Percentiles rank a stretch among this genome's conserved stretches.
Conservation (phyloP, 352 stramenopile genomes). For the Globisporangium middletonii region DNA sequence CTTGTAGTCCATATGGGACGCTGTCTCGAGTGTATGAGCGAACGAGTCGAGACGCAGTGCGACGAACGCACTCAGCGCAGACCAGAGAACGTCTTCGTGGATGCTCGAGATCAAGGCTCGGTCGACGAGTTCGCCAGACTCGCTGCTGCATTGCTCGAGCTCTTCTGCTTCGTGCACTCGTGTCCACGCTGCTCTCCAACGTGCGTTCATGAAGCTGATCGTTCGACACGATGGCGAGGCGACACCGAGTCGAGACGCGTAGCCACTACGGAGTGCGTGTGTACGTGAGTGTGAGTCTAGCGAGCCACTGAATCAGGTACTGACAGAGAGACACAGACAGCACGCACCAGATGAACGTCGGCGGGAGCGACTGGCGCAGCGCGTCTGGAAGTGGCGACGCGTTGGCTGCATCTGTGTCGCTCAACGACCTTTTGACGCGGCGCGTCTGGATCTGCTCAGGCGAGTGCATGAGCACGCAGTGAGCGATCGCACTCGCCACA, state of each 20-base stretch:
- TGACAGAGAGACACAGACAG: not conserved
- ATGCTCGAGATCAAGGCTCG: not conserved
- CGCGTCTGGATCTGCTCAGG: too few species aligned
- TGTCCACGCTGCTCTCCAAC: constrained; percentile 13
- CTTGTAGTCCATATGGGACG: constrained; percentile 24
- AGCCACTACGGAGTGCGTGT: constrained; percentile 14
- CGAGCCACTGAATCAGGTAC: not conserved
- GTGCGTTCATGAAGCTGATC: constrained; percentile 23
- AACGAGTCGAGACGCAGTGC: constrained; percentile 14
- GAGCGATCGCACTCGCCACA: too few species aligned
- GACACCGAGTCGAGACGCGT: constrained; percentile 19
- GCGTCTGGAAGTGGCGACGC: not conserved
- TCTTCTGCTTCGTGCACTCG: not conserved
- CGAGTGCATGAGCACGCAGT: too few species aligned
- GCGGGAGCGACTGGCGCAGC: constrained; percentile 7
- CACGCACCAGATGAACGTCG: constrained; percentile 23
- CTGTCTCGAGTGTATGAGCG: not conserved
- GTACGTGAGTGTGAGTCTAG: not conserved
- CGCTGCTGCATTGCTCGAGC: not conserved
- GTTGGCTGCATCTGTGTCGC: not conserved
- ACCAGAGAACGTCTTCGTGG: constrained; percentile 17
- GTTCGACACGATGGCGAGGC: constrained; percentile 29
- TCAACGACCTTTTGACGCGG: not conserved
- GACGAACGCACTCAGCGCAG: constrained; percentile 25
- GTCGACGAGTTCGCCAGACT: not conserved